These are phyloP conservation scores for Wickerhamiella parazyma DNA, from an alignment of 805 yeast genomes.

Conservation along the genomic window DNA sequence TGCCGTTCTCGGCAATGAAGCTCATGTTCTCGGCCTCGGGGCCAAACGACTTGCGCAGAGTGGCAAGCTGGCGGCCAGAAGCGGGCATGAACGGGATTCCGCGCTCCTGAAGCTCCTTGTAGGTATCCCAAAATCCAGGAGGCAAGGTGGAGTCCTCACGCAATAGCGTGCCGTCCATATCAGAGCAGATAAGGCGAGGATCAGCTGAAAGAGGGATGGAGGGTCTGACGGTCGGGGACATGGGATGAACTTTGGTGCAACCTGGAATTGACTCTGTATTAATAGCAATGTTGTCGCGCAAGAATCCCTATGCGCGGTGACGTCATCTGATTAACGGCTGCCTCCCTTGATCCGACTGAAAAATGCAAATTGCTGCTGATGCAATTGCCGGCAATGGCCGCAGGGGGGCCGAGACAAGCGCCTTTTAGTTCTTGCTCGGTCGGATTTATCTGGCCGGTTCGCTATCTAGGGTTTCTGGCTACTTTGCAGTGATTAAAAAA, in stretches of 20 bases:
- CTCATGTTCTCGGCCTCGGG: slow-evolving; percentile 8
- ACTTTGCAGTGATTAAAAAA: no score
- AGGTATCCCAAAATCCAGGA: slow-evolving; percentile 7
- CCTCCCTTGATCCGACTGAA: neutral
- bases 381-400: no score
- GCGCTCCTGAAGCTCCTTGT: slow-evolving; percentile 6
- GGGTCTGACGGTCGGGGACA: neutral
- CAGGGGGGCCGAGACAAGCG: no score
- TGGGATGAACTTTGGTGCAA: neutral
- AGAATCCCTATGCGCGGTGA: neutral
- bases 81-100: slow-evolving; percentile 8
- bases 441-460: no score
- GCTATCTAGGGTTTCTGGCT: no score
- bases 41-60: slow-evolving; percentile 6
- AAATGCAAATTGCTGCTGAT: no score
- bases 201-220: slow-evolving; percentile 4
- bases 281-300: neutral
- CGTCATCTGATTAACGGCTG: slow-evolving; percentile 1
- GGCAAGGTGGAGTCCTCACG: slow-evolving; percentile 3
- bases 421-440: no score
- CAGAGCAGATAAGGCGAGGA: slow-evolving; percentile 5
- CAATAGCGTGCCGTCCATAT: slow-evolving; percentile 7
- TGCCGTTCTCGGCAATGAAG: slow-evolving; percentile 7
- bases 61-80: slow-evolving; percentile 5
- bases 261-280: neutral